phyloP scores from a whole-genome alignment of 441 rosid species.

The Gossypium trilobum region DNA sequence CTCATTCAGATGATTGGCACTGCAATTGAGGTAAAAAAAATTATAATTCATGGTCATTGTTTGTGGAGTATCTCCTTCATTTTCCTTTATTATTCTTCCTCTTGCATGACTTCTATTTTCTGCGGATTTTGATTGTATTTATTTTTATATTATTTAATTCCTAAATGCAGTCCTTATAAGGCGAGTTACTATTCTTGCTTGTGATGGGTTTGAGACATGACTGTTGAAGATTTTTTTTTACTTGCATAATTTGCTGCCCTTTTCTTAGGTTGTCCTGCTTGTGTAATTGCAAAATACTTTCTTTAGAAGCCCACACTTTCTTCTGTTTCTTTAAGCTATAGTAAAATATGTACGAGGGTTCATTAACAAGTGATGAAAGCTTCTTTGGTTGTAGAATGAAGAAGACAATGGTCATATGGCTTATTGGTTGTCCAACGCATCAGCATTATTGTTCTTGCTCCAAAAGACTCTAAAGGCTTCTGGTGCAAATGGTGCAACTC shows the following conservation, averaged over 20 bases:
- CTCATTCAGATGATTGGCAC: constrained; percentile 97
- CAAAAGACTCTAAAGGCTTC: constrained; percentile 71
- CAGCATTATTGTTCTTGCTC: constrained; percentile 80
- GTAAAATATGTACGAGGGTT: neutral
- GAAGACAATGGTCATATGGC: constrained; percentile 86
- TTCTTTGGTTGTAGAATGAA: constrained; percentile 54
- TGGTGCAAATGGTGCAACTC: constrained; percentile 53
- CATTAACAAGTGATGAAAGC: constrained; percentile 6
- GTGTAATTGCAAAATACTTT: neutral
- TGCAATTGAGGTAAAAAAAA: constrained; percentile 69
- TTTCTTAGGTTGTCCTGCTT: neutral
- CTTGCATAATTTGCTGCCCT: neutral
- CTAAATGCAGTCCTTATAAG: neutral
- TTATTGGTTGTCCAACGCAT: constrained; percentile 84
- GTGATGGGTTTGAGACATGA: neutral
- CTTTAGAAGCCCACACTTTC: neutral
- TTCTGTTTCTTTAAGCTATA: constrained; percentile 25
- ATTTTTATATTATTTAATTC: neutral
- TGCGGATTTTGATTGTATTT: neutral
- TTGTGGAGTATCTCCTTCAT: neutral
- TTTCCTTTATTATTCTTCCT: neutral
- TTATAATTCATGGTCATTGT: constrained; percentile 8
- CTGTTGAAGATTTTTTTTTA: constrained; percentile 4
- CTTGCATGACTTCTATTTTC: neutral
- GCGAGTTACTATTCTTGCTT: constrained; percentile 1